phyloP scores from a whole-genome alignment of 2,329 filamentous ascomycete genomes.

The Coniella vitis region DNA sequence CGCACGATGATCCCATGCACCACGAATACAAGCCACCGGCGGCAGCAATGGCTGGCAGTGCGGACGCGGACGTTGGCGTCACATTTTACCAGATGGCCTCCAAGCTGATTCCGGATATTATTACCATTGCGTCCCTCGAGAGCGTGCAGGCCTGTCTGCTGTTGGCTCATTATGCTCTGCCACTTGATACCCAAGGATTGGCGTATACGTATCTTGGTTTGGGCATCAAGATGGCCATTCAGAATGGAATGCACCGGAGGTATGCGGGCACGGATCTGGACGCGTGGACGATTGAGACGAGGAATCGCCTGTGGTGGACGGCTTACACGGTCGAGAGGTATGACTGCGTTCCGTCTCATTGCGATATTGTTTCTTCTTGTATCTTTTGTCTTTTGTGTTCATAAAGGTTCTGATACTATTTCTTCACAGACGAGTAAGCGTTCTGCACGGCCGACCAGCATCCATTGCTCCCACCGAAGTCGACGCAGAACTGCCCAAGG shows the following conservation, averaged over 20 bases:
- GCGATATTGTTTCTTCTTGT: slow-evolving; percentile 20
- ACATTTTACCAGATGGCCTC: slow-evolving; percentile 51
- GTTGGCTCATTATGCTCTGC: slow-evolving; percentile 48
- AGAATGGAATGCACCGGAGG: slow-evolving; percentile 53
- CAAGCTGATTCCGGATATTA: slow-evolving; percentile 48
- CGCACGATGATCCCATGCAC: slow-evolving; percentile 21
- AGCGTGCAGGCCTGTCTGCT: slow-evolving; percentile 52
- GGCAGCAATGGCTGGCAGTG: background rate
- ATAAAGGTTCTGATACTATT: background rate
- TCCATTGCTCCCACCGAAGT: slow-evolving; percentile 46
- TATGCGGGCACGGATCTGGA: slow-evolving; percentile 41
- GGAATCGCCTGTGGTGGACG: slow-evolving; percentile 52
- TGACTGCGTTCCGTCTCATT: slow-evolving; percentile 1
- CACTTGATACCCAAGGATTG: slow-evolving; percentile 48
- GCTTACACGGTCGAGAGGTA: slow-evolving; percentile 50
- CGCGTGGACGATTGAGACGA: slow-evolving; percentile 40
- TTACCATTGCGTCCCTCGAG: slow-evolving; percentile 47
- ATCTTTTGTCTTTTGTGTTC: background rate
- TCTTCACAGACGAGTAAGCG: slow-evolving; percentile 41
- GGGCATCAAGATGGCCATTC: slow-evolving; percentile 49
- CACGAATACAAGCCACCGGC: too few species aligned
- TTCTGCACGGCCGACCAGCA: slow-evolving; percentile 48
- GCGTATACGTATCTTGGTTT: slow-evolving; percentile 51
- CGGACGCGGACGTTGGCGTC: slow-evolving; percentile 46
- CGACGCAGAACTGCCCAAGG: slow-evolving; percentile 44